These are phyloP conservation scores for Trametes punicea DNA, from an alignment of 768 basidiomycete species.

Conservation along the genomic window DNA sequence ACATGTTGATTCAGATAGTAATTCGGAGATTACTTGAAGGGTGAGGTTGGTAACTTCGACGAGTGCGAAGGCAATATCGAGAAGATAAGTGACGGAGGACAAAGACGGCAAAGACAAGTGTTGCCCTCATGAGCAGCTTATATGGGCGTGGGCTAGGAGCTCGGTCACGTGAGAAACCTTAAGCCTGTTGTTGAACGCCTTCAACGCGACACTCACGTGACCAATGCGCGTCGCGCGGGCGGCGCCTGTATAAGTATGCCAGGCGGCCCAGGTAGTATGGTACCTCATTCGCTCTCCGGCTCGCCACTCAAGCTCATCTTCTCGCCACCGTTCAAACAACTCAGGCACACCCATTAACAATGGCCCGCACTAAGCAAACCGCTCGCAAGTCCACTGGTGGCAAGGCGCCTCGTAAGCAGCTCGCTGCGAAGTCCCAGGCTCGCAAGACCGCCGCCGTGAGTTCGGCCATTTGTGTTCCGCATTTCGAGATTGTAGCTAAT, in stretches of 20 bases:
- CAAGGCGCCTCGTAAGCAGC: conserved; percentile 71
- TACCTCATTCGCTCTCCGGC: conserved; percentile 7
- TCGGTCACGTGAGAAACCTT: conserved; percentile 16
- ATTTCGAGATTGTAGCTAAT: background rate
- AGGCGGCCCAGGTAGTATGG: background rate
- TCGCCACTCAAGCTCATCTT: background rate
- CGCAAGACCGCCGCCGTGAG: conserved; percentile 53
- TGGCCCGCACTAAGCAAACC: conserved; percentile 77
- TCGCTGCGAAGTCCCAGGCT: conserved; percentile 60
- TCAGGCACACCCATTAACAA: conserved; percentile 29
- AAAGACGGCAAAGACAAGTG: background rate
- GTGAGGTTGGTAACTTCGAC: conserved; percentile 9
- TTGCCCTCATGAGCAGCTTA: conserved; percentile 13
- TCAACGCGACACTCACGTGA: conserved; percentile 28
- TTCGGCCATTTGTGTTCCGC: background rate
- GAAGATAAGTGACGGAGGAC: background rate
- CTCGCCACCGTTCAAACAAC: background rate
- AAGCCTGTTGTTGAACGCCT: conserved; percentile 27
- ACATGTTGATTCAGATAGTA: conserved; percentile 45
- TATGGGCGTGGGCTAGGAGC: conserved; percentile 23
- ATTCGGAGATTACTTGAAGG: background rate
- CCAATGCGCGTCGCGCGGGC: conserved; percentile 16
- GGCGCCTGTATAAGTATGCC: conserved; percentile 23
- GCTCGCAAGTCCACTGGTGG: conserved; percentile 78
- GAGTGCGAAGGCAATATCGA: conserved; percentile 2